phyloP scores from a whole-genome alignment of 2,329 filamentous ascomycete species.

The Dactylellina drechsleri region DNA sequence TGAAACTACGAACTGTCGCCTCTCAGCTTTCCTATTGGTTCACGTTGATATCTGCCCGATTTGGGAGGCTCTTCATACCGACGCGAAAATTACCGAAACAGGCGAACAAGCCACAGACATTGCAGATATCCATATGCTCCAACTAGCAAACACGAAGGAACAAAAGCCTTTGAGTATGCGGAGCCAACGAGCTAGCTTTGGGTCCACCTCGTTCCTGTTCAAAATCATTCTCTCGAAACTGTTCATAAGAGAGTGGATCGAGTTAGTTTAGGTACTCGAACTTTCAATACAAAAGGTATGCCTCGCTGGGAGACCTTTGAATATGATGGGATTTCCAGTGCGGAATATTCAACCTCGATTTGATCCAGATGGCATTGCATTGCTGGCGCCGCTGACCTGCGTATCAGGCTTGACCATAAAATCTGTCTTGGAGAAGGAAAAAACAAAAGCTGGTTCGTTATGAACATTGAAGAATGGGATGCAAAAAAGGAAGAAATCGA shows the following conservation, averaged over 20 bases:
- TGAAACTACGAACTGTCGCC: slow-evolving; percentile 42
- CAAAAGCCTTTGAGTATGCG: too few species aligned
- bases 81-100: slow-evolving; percentile 8
- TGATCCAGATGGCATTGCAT: not conserved
- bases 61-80: slow-evolving; percentile 14
- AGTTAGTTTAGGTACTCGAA: too few species aligned
- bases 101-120: not conserved
- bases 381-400: not conserved
- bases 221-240: too few species aligned
- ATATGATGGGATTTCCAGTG: not conserved
- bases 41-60: slow-evolving; percentile 6
- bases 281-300: too few species aligned
- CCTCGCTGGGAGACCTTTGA: too few species aligned
- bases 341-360: slow-evolving; percentile 1
- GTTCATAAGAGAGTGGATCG: too few species aligned
- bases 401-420: not conserved
- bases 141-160: too few species aligned
- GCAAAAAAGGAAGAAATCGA: not conserved
- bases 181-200: too few species aligned
- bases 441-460: not conserved
- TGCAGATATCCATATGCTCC: too few species aligned
- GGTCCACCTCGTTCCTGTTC: too few species aligned
- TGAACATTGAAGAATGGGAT: not conserved
- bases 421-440: not conserved
- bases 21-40: slow-evolving; percentile 35